Evolutionary conservation across 768 basidiomycete species (phyloP), one percentile per base, ranked within the genome.

Genomic region (Podaxis sp.): DNA sequence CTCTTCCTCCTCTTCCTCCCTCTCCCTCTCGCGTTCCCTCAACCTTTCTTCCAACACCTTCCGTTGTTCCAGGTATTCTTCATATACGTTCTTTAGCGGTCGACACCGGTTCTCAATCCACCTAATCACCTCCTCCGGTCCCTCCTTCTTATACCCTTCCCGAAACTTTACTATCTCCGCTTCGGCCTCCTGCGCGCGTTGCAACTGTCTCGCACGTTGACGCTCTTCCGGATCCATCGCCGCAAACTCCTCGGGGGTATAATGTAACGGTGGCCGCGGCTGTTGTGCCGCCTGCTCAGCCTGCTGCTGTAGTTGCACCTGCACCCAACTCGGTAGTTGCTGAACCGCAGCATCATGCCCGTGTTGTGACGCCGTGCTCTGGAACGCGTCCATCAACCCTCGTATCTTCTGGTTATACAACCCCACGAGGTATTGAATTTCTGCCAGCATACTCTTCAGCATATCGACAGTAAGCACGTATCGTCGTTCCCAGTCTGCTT

Each of bases 401-500:
- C 61, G 61, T 8, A 62, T 62, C 24, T 55, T 56, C 55, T 56
- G 55, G 46, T 62, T 62, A 24, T 62, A 62, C 36, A 62, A 30
- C 22, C 61, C 61, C 7, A 62, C 61, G 17, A 62, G 54, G 55
- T 62, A 62, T 22, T 62, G 61, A 20, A 62, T 62, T n/a, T 62
- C 61, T 2, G 61, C 61, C 11, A 62, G 46, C 54, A 62, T 62
- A 2, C 44, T 56, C 20, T 62, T 62, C 5, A 62, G 48, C 61
- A 62, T 62, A 28, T 62, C 61, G 11, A 62, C 61, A 22, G 61
- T 49, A 4, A 62, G 55, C 11, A 62, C 61, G 46, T 62, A 62
- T 54, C 61, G 61, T 38, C 61, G 54, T 40, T 62, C 61, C 61
- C 61, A 62, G 26, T 62, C 61, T 28, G 54, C 54, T 56, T 62